Evolutionary conservation across 768 basidiomycete species (phyloP), one percentile per base, ranked within the genome.

Genomic region (Mycena capillaripes): DNA sequence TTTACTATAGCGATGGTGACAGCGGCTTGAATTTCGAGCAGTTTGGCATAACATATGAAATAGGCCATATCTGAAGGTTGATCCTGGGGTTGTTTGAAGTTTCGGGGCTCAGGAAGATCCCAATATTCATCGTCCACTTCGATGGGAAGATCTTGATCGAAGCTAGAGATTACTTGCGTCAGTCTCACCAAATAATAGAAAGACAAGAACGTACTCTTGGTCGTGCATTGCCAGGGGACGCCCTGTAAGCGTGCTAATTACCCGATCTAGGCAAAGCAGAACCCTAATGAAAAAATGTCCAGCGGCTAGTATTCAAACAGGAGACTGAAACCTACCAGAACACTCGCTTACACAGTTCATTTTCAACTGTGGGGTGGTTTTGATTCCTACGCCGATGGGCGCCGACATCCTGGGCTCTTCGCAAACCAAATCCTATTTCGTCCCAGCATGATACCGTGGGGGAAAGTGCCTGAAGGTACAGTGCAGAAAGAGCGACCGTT

Each of bases 41-140:
- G 7, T 38, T 38, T 38, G 38, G 16, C 16, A 16, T 38, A 38
- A 16, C 38, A 38, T 38, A 38, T 38, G 38, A 38, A 38, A 38
- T 38, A 38, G 16, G 38, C 10, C 9, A 38, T 10, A 1, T 38
- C 9, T 38, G 38, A 38, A 38, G 38, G 38, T 38, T 38, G 10
- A 16, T 16, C 38, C 11, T 10, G 10, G 38, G 38, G 38, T 8
- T 38, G 38, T 10, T 38, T 10, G 9, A 38, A 38, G 16, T 38
- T 38, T 38, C 16, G 38, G 12, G 34, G 34, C 34, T 36, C 34
- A 36, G 6, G 34, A 36, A 36, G 34, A 10, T 85, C 84, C 90
- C 91, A 92, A 69, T 88, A 92, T 60, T 92, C 90, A 76, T 93
- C 92, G 66, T 93, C 92, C n/a, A 90, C 89, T 14, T 91, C 90